Base-by-base conservation (phyloP, 805 yeast genomes). In the Zygotorulaspora sp. region DNA sequence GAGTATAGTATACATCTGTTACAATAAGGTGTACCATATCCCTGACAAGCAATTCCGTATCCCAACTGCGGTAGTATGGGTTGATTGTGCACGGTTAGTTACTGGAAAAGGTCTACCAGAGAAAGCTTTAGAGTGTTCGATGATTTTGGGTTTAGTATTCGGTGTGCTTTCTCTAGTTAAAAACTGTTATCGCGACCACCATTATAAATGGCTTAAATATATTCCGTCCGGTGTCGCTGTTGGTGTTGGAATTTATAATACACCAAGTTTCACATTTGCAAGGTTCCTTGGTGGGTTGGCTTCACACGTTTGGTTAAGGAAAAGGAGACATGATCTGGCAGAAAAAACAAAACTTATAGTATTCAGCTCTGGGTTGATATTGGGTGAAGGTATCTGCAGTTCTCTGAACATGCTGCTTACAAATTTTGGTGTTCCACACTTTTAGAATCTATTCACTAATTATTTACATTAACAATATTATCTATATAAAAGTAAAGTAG, bases 41-140 rank as follows among this genome's bases (percentile, higher is more conserved):
- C 98, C 98, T 0, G 85, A 85, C 41, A 65, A 74, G 13, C 70
- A 78, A 36, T 90, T 86, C 59, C 71, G 97, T 41, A 77, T 92
- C 23, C 98, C 98, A 3, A 92, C 98, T 0, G 96, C 97, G 0
- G 77, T 87, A 3, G 87, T 90, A 15, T 90, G 98, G 98, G 81
- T 90, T 30, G 97, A 90, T 59, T 89, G 97, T 58, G 87, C 97
- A 1, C 68, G 98, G 40, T 68, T 90, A 25, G 96, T 90, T 21
- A 84, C 90, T 1, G 98, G 97, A 1, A 73, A 81, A 39, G 96
- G 95, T 0, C 66, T 92, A 16, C 98, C 98, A 0, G 83, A 87
- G 0, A 73, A 74, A 41, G 96, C 88, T 0, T 63, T 70, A 40
- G 74, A 69, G 36, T 74, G 77, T 49, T 72, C 86, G 0, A 53